Evolutionary conservation across 2,329 filamentous ascomycete species (phyloP).

Genomic region (Fusarium xylarioides): DNA sequence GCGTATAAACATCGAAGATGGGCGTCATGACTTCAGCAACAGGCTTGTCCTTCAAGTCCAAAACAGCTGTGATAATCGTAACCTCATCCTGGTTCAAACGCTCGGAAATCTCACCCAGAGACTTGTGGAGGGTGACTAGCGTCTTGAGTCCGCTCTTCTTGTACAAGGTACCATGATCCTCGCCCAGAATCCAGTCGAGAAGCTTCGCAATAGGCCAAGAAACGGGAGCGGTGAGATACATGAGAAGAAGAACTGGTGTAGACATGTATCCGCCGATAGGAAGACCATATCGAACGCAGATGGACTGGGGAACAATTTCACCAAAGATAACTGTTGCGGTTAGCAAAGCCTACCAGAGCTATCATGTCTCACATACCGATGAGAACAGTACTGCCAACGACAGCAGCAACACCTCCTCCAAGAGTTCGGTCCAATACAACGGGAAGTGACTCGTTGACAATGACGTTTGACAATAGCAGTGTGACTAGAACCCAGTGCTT

Average conservation of each 20-base stretch:
- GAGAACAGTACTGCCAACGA: conserved; percentile 89
- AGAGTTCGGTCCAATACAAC: conserved; percentile 95
- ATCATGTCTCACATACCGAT: conserved; percentile 72
- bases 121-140: conserved; percentile 92
- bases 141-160: conserved; percentile 98
- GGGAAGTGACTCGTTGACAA: conserved; percentile 95
- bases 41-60: conserved; percentile 95
- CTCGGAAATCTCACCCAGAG: conserved; percentile 84
- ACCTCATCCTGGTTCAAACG: conserved; percentile 97
- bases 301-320: conserved; percentile 93
- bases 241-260: conserved; percentile 83
- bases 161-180: conserved; percentile 96
- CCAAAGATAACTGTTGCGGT: conserved; percentile 85
- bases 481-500: conserved; percentile 99
- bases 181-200: conserved; percentile 89
- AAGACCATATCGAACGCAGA: conserved; percentile 95
- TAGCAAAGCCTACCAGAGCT: conserved; percentile 27
- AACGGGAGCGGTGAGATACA: conserved; percentile 90
- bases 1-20: conserved; percentile 95
- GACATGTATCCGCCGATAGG: conserved; percentile 96
- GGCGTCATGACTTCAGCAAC: conserved; percentile 98
- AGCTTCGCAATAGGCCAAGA: conserved; percentile 97
- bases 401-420: conserved; percentile 92
- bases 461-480: conserved; percentile 91
- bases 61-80: conserved; percentile 95